These are phyloP conservation scores for Gossypium davidsonii DNA, from an alignment of 441 rosid genomes.

Conservation along the genomic window DNA sequence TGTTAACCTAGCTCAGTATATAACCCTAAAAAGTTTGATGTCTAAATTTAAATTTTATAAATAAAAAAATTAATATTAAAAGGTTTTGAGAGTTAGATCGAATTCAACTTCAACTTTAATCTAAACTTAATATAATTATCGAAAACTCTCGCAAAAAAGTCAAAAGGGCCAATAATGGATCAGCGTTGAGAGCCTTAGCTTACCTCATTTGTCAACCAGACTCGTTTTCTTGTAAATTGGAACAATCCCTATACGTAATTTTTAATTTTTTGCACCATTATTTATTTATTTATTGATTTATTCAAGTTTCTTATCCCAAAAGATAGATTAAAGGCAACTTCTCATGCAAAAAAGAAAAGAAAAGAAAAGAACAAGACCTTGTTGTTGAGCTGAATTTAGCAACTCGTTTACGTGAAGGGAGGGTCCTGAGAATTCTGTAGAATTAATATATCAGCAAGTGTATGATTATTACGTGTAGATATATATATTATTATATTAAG, in stretches of 20 bases:
- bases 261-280: background rate
- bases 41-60: no score
- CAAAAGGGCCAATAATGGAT: background rate
- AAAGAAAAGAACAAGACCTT: background rate
- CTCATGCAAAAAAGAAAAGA: background rate
- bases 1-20: background rate
- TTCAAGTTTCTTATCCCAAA: background rate
- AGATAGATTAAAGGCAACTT: background rate
- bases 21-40: no score
- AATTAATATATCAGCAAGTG: background rate
- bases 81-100: no score
- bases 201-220: conserved; percentile 3
- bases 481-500: background rate
- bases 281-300: background rate
- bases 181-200: background rate
- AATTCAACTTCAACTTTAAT: no score
- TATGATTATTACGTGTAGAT: no score
- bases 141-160: background rate
- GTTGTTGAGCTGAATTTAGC: background rate
- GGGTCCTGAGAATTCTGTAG: background rate
- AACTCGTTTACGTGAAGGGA: background rate
- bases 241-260: background rate
- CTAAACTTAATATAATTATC: no score
- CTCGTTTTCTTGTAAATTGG: conserved; percentile 1
- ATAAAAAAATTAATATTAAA: no score